These are phyloP conservation scores for Parachlorella kessleri DNA, from an alignment of 139 green algal species.

Conservation along the genomic window DNA sequence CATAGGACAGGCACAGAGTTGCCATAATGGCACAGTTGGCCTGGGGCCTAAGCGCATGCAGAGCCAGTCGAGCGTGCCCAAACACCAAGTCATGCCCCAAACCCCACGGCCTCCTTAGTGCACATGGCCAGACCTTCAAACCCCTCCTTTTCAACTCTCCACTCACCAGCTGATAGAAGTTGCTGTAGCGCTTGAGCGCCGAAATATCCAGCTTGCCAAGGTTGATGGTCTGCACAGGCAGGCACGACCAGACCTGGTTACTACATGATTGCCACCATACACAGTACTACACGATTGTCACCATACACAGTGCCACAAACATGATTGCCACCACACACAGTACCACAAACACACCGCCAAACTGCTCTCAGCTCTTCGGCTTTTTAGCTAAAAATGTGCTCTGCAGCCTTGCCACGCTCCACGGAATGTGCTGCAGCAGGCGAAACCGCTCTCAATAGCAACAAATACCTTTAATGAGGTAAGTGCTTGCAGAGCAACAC, in stretches of 20 bases:
- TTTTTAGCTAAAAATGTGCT: not conserved
- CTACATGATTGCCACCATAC: too few species aligned
- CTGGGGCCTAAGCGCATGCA: too few species aligned
- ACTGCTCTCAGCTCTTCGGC: not conserved
- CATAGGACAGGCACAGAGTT: too few species aligned
- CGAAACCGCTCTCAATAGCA: not conserved
- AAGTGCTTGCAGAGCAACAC: too few species aligned
- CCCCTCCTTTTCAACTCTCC: not conserved
- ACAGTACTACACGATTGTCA: too few species aligned
- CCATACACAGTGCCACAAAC: too few species aligned
- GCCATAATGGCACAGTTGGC: too few species aligned
- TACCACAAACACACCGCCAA: not conserved
- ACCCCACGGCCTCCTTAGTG: not conserved
- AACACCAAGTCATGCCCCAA: too few species aligned
- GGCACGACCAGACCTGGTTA: not conserved
- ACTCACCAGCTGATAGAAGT: constrained; percentile 45
- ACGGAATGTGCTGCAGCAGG: not conserved
- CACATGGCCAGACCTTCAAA: not conserved
- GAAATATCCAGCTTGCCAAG: constrained; percentile 65
- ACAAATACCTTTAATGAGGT: too few species aligned
- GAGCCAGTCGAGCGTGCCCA: too few species aligned
- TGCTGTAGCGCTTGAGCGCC: constrained; percentile 55
- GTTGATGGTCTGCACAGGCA: constrained; percentile 47
- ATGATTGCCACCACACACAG: not conserved
- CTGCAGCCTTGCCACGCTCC: constrained; percentile 12